Evolutionary conservation across 768 basidiomycete species (phyloP), one percentile per base, ranked within the genome.

Genomic region (Tylopilus subfusipes): DNA sequence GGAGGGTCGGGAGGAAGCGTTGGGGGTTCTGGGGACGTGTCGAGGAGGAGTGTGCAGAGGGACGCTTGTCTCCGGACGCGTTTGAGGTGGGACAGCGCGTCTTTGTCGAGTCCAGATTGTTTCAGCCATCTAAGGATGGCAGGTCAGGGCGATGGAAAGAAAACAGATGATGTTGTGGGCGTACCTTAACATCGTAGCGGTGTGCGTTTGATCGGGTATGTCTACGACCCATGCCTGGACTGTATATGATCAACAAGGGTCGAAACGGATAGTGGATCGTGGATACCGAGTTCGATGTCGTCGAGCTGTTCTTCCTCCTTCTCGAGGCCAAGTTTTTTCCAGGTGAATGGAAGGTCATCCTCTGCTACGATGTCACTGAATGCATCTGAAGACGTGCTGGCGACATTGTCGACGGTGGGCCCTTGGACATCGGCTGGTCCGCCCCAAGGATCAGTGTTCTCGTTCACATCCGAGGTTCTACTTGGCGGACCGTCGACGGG

Each of bases 201-300:
- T 86, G 48, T 80, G 71, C 42, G 76, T 78, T 22, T 77, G 77
- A 58, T 89, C 81, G 4, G 81, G 80, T 18, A 92, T 76, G 63
- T 91, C 86, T 18, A 89, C 84, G 19, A 82, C 85, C 90, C 90
- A 93, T 50, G 84, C 88, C 44, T 80, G 73, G 34, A 83, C 90
- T 91, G 51, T 34, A 36, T 18, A 11, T 10, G 48, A 30, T 53
- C 40, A 49, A 42, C 19, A 48, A 45, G 45, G 30, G 45, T 40
- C 36, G 43, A 33, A 42, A 14, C 21, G 34, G 34, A 24, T 11
- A 29, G 5, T 12, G 14, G 25, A 10, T 31, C 13, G n/a, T 24
- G 30, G 31, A 27, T 51, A 72, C 70, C 58, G 53, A 71, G 64
- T 30, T 78, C 76, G 51, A 90, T 73, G 19, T 79, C 76, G 19